Base-by-base conservation (phyloP, 2,329 filamentous ascomycete genomes). In the Fusarium oligoseptatum region DNA sequence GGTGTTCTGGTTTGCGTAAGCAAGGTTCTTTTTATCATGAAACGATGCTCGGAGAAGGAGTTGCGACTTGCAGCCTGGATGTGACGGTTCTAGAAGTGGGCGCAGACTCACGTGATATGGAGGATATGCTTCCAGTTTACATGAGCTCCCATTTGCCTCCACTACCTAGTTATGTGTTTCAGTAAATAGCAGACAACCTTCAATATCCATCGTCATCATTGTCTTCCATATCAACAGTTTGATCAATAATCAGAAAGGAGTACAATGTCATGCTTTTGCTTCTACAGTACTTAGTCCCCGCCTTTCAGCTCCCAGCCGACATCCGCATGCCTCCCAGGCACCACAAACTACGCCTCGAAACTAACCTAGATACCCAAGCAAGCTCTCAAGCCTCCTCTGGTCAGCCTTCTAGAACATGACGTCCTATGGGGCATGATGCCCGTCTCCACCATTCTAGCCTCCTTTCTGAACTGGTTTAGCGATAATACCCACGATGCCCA, bases 341-440 rank as follows among this genome's bases (percentile, higher is more conserved):
- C 32, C 32, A 32, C 34, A 39, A 29, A 29, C 27, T 32, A 43
- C 17, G 50, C 56, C 61, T 36, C 57, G 34, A 58, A 24, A 17
- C 24, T 20, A 62, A 52, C 27, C 45, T n/a, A 29, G 45, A 17
- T 27, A 45, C 39, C 22, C 43, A 43, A 48, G 34, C 62, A 43
- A 48, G 29, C 62, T 71, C 58, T 67, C 56, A 52, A 43, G 48
- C 37, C 58, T 65, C 60, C 58, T 65, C 60, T 67, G 55, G 45
- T 62, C 57, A 60, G 60, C 73, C 72, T 78, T 78, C 76, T 78
- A 78, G 76, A 78, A 78, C 67, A 77, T 76, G 76, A 75, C 71
- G 64, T 77, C 63, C 61, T 60, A 57, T 37, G 27, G 48, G 34
- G 50, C 45, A 64, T 60, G 20, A 32, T 32, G 32, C 22, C 60